Evolutionary conservation across 2,329 filamentous ascomycete species (phyloP).

Genomic region (Neurospora crassa): DNA sequence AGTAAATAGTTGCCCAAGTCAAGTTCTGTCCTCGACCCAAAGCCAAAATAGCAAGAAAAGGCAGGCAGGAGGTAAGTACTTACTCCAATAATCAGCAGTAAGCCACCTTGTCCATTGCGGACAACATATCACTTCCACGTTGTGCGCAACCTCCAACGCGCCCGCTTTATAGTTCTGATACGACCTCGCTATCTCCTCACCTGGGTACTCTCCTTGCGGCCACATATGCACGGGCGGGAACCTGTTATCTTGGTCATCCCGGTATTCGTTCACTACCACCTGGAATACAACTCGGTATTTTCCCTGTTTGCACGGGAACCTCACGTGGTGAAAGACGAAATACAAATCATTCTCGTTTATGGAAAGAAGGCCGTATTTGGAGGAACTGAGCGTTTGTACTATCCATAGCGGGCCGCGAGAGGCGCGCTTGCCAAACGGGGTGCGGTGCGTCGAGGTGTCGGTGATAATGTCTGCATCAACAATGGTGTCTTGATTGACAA

Average conservation of each 20-base stretch:
- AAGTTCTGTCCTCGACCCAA: neutral
- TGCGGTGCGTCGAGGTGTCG: neutral
- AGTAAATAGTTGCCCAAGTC: neutral
- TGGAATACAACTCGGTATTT: neutral
- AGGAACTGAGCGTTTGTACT: neutral
- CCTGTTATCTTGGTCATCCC: neutral
- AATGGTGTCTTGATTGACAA: neutral
- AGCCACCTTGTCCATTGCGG: neutral
- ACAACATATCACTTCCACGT: neutral
- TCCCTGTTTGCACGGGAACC: neutral
- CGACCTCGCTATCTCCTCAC: neutral
- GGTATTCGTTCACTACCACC: neutral
- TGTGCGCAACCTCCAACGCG: neutral
- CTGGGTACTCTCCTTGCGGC: neutral
- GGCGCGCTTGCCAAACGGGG: neutral
- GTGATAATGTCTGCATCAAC: neutral
- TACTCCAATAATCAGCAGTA: neutral
- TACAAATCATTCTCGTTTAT: neutral
- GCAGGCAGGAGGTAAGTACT: neutral
- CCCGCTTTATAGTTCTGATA: neutral
- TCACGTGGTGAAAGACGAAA: neutral
- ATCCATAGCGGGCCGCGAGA: neutral
- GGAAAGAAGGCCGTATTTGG: neutral
- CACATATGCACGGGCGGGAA: neutral
- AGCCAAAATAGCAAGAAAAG: neutral